These are phyloP conservation scores for Candida taoyuanica DNA, from an alignment of 805 yeast species.

Conservation along the genomic window DNA sequence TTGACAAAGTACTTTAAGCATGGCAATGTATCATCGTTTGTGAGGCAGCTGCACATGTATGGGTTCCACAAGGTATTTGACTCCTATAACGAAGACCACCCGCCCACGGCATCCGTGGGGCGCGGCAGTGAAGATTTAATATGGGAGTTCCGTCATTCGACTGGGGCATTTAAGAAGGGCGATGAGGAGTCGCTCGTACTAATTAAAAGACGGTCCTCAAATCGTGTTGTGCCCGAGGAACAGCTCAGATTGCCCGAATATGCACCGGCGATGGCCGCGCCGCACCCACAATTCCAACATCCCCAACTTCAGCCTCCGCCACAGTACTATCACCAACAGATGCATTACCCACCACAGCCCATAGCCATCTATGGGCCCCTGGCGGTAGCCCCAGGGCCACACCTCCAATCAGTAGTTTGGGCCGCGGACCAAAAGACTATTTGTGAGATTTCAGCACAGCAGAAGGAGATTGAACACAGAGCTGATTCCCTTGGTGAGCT, in stretches of 20 bases:
- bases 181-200: constrained; percentile 56
- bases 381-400: constrained; percentile 9
- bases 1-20: constrained; percentile 83
- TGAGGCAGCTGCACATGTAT: constrained; percentile 92
- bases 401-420: neutral
- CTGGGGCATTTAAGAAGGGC: constrained; percentile 68
- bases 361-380: constrained; percentile 6
- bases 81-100: constrained; percentile 16
- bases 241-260: constrained; percentile 13
- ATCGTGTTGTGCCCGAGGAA: constrained; percentile 18
- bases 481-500: constrained; percentile 20
- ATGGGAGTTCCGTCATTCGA: constrained; percentile 84
- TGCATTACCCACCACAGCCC: neutral
- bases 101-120: constrained; percentile 1
- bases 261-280: constrained; percentile 1
- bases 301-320: neutral
- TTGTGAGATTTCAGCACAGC: constrained; percentile 18
- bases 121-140: constrained; percentile 21
- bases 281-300: neutral
- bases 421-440: neutral
- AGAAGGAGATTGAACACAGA: constrained; percentile 10
- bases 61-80: constrained; percentile 78
- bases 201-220: constrained; percentile 57
- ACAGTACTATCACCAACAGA: constrained; percentile 7
- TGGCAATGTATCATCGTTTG: constrained; percentile 90